phyloP scores from a whole-genome alignment of 176 grass and related monocot species.

The Phyllostachys edulis region DNA sequence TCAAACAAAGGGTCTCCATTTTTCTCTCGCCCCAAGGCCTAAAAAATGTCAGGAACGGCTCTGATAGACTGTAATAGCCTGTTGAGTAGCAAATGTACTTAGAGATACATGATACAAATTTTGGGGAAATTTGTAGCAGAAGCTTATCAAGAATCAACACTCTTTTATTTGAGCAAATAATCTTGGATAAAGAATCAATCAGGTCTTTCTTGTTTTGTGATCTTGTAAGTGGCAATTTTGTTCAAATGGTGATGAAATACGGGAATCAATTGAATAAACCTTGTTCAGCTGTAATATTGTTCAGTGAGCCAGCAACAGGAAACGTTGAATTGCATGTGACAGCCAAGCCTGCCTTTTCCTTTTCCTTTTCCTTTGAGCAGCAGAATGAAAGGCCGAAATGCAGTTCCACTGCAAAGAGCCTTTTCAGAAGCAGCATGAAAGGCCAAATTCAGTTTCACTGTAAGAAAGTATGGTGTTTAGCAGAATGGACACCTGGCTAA shows the following conservation, averaged over 20 bases:
- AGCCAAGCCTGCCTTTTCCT: background rate
- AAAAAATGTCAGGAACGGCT: too few relatives aligned
- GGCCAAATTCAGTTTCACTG: constrained; percentile 11
- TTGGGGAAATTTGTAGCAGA: background rate
- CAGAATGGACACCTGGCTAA: background rate
- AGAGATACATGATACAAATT: background rate
- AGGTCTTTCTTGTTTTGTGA: background rate
- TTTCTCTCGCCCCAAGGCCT: too few relatives aligned
- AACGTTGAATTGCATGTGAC: background rate
- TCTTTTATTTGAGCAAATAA: background rate
- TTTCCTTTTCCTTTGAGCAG: background rate
- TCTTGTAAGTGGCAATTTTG: background rate
- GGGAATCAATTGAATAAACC: background rate
- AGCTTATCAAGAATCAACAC: background rate
- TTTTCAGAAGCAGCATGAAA: background rate
- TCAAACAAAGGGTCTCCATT: too few relatives aligned
- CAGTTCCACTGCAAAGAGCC: background rate
- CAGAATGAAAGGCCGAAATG: constrained; percentile 4
- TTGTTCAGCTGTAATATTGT: background rate
- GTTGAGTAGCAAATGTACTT: constrained; percentile 4
- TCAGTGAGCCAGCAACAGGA: background rate
- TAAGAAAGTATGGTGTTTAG: background rate
- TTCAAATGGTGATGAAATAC: background rate
- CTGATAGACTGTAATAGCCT: constrained; percentile 23
- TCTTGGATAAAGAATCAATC: background rate